Evolutionary conservation across 192 early-diverging fungal species (phyloP).

Genomic region (Anaeromyces robustus): DNA sequence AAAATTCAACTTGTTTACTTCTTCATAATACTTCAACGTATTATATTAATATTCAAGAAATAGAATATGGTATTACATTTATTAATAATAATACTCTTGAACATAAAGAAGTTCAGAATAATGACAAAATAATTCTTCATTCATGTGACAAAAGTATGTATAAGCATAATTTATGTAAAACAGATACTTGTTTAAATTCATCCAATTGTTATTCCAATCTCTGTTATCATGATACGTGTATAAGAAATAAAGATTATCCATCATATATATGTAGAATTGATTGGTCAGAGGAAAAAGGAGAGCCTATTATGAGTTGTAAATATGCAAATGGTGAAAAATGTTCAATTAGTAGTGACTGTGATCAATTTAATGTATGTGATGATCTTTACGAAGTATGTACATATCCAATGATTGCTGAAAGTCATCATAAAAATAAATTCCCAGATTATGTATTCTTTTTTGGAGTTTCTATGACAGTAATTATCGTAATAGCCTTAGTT

Average conservation of each 20-base stretch:
- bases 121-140: not conserved
- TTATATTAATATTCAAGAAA: not conserved
- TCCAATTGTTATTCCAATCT: not conserved
- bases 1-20: not conserved
- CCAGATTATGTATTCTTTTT: not conserved
- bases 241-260: not conserved
- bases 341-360: not conserved
- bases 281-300: not conserved
- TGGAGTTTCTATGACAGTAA: not conserved
- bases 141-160: not conserved
- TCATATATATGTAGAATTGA: not conserved
- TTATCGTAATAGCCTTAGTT: not conserved
- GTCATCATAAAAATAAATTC: not conserved
- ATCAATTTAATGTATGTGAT: not conserved
- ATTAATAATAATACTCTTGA: not conserved
- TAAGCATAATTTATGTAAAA: not conserved
- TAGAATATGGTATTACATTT: not conserved
- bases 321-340: not conserved
- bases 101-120: not conserved
- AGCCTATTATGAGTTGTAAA: not conserved
- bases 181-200: not conserved
- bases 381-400: not conserved
- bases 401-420: not conserved
- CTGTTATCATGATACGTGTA: not conserved
- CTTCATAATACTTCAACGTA: not conserved